A percentile compares a stretch with the other conserved stretches of the same genome.
phyloP scores from a whole-genome alignment of 2,329 filamentous ascomycete genomes.

The Ceratocystiopsis minuta region DNA sequence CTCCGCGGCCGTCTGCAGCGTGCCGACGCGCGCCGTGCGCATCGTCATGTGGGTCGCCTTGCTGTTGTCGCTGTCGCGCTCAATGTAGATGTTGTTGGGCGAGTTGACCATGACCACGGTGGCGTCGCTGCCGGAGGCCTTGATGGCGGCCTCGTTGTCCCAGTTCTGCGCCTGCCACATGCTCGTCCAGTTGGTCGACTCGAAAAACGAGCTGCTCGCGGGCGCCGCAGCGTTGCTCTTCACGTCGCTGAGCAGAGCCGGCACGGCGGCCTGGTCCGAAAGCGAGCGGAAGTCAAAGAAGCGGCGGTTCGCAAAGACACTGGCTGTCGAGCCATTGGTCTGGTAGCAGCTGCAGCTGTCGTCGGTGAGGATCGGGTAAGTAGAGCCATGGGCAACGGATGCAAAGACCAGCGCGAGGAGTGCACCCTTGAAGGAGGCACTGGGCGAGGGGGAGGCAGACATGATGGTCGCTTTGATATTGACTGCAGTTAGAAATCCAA shows the following conservation, averaged over 20 bases:
- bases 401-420: too few relatives aligned
- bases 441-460: too few relatives aligned
- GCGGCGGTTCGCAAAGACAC: slow-evolving; percentile 26
- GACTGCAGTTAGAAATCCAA: too few relatives aligned
- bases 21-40: slow-evolving; percentile 7
- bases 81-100: slow-evolving; percentile 23
- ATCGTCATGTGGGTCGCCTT: slow-evolving; percentile 8
- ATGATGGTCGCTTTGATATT: too few relatives aligned
- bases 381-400: not conserved
- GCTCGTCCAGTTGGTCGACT: slow-evolving; percentile 16
- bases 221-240: slow-evolving; percentile 14
- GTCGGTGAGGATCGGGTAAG: slow-evolving; percentile 13
- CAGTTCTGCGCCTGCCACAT: slow-evolving; percentile 23
- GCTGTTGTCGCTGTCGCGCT: slow-evolving; percentile 16
- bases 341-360: slow-evolving; percentile 28
- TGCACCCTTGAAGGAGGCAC: too few relatives aligned
- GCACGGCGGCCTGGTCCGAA: slow-evolving; percentile 20
- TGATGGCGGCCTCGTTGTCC: slow-evolving; percentile 17
- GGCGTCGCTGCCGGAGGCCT: slow-evolving; percentile 13
- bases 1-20: slow-evolving; percentile 15
- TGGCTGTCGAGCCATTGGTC: slow-evolving; percentile 25
- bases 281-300: slow-evolving; percentile 34
- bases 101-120: slow-evolving; percentile 21
- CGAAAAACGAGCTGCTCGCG: slow-evolving; percentile 23
- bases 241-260: slow-evolving; percentile 15